These are phyloP conservation scores for Sequoiadendron giganteum DNA, from an alignment of 75 land plant genomes.

Conservation along the genomic window DNA sequence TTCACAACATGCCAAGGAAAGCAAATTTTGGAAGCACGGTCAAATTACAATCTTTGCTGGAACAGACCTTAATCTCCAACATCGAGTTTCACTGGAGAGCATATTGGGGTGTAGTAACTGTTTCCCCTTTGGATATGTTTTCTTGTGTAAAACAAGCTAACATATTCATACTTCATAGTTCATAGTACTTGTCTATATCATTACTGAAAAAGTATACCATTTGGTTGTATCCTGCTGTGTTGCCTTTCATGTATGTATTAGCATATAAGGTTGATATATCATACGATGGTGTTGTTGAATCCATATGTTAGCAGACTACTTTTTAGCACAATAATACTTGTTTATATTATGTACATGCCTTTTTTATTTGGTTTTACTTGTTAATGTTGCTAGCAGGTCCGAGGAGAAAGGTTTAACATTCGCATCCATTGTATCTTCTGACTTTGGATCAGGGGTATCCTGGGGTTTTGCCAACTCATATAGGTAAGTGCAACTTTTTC, in stretches of 20 bases:
- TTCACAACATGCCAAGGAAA: constrained; percentile 8
- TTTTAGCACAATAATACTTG: background rate
- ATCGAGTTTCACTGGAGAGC: constrained; percentile 32
- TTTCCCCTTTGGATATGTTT: background rate
- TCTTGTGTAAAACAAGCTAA: constrained; percentile 6
- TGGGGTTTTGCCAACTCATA: constrained; percentile 26
- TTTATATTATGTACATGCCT: background rate
- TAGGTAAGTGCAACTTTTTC: constrained; percentile 13
- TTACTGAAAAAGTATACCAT: background rate
- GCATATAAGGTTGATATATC: background rate
- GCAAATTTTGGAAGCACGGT: constrained; percentile 13
- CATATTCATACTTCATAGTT: background rate
- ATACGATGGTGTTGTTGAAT: background rate
- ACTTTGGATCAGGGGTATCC: constrained; percentile 23
- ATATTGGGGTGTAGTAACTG: constrained; percentile 18
- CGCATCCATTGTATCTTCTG: constrained; percentile 23
- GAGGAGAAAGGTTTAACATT: constrained; percentile 21
- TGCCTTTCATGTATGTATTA: background rate
- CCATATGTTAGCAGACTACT: background rate
- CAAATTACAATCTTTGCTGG: constrained; percentile 13
- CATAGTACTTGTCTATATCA: background rate
- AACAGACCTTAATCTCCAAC: constrained; percentile 24
- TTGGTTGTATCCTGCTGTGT: background rate
- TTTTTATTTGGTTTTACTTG: background rate
- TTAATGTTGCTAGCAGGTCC: constrained; percentile 14